phyloP scores from a whole-genome alignment of 2,329 filamentous ascomycete genomes.

The Trichoderma pleuroti region DNA sequence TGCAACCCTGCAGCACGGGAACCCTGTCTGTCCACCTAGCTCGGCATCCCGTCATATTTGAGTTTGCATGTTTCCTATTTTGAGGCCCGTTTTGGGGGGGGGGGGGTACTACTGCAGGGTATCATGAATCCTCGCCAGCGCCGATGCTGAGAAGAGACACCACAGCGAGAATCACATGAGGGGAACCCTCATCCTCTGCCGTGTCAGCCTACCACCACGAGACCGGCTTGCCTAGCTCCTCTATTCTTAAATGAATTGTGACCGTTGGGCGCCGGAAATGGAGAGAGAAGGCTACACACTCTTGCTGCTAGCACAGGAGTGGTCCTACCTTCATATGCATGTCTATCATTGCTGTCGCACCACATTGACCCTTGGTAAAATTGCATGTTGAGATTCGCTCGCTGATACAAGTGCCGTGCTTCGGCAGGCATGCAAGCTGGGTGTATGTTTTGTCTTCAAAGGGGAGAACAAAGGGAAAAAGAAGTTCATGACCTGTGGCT shows the following conservation, averaged over 20 bases:
- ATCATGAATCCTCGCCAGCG: not conserved
- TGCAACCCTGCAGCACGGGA: slow-evolving; percentile 11
- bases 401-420: not conserved
- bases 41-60: slow-evolving; percentile 3
- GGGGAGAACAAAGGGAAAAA: not conserved
- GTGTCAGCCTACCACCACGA: slow-evolving; percentile 6
- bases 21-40: slow-evolving; percentile 7
- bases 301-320: not conserved
- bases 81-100: not conserved
- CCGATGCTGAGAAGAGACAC: not conserved
- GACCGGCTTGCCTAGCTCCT: not conserved
- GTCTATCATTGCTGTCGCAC: slow-evolving; percentile 12
- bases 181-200: not conserved
- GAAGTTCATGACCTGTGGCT: slow-evolving; percentile 10
- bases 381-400: not conserved
- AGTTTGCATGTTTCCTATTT: not conserved
- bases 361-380: slow-evolving; percentile 1
- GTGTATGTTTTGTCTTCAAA: not conserved
- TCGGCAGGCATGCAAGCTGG: not conserved
- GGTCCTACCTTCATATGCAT: not conserved
- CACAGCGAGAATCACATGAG: slow-evolving; percentile 9
- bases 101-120: not conserved
- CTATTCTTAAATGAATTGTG: not conserved
- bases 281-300: not conserved
- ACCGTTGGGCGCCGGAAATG: not conserved